Base-by-base conservation (phyloP, 2,329 filamentous ascomycete genomes). In the Blastomyces silverae region DNA sequence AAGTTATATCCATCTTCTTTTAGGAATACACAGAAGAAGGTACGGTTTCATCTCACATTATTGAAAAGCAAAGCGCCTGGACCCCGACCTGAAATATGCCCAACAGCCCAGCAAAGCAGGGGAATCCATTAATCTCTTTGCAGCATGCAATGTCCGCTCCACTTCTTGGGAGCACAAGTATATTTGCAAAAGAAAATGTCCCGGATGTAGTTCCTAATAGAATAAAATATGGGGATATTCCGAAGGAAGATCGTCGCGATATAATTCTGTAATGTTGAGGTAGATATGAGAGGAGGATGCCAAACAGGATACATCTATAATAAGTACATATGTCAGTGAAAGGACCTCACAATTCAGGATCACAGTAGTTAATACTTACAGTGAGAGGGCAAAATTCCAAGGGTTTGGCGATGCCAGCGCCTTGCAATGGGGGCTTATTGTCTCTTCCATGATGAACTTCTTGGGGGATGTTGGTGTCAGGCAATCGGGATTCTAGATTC, bases 201-300 rank as follows among this genome's bases (percentile, higher is more conserved):
- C 90, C 90, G 8, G 91, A 95, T 1, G 93, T 93, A 34, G 90
- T 91, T 66, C 94, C 94, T n/a, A 99, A 86, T 1, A 97, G 85
- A 68, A 99, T 87, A 74, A 96, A 99, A 77, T 93, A 94, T 10
- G 94, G 93, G 39, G 92, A 97, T 67, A 99, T 92, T 67, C 94
- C 94, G 76, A 96, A 93, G 28, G 93, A 95, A 17, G 91, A 94
- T 67, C 88, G 86, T 64, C 92, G 86, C 52, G 85, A 82, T 70
- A 96, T 90, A 78, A 99, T 97, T 72, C 94, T 91, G 76, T 89
- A 85, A 78, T 97, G 93, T 75, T 99, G 94, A 0, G 94, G 94
- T 2, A 97, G 84, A 79, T 99, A 99, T 44, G 93, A 97, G 65
- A 96, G 80, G 67, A 97, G 82, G 71, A 97, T 92, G 65, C 93